These are phyloP conservation scores for Boletus tomentosulus DNA, from an alignment of 768 basidiomycete species.

Conservation along the genomic window DNA sequence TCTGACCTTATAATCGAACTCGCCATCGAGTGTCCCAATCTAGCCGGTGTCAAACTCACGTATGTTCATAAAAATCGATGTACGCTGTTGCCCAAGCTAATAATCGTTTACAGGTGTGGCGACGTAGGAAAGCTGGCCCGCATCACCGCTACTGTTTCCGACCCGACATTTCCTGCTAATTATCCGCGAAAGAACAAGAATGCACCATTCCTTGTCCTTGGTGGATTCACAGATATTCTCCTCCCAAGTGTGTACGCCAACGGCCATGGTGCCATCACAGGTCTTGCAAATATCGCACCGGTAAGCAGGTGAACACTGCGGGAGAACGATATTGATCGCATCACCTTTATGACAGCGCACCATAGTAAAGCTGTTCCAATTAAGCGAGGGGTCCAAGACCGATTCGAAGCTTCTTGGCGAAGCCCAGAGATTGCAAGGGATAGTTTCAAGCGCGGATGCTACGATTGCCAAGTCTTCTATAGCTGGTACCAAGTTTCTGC, in stretches of 20 bases:
- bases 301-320: constrained; percentile 36
- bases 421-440: constrained; percentile 72
- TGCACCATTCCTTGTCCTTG: constrained; percentile 78
- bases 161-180: constrained; percentile 46
- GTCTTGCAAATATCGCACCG: constrained; percentile 80
- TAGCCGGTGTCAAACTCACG: constrained; percentile 88
- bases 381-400: constrained; percentile 52
- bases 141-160: constrained; percentile 65
- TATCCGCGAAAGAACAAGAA: constrained; percentile 66
- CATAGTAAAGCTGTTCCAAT: constrained; percentile 54
- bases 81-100: constrained; percentile 1
- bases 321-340: neutral
- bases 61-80: constrained; percentile 35
- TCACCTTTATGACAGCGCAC: constrained; percentile 42
- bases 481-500: constrained; percentile 76
- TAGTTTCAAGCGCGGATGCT: constrained; percentile 76
- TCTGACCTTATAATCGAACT: constrained; percentile 83
- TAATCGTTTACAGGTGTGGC: constrained; percentile 58
- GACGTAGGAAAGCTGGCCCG: constrained; percentile 90
- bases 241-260: constrained; percentile 67
- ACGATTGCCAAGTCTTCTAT: constrained; percentile 75
- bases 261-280: constrained; percentile 87
- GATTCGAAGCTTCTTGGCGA: constrained; percentile 58
- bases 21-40: constrained; percentile 70
- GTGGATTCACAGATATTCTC: constrained; percentile 83